These are phyloP conservation scores for Neoarthrinium moseri DNA, from an alignment of 2,329 filamentous ascomycete species.

Conservation along the genomic window DNA sequence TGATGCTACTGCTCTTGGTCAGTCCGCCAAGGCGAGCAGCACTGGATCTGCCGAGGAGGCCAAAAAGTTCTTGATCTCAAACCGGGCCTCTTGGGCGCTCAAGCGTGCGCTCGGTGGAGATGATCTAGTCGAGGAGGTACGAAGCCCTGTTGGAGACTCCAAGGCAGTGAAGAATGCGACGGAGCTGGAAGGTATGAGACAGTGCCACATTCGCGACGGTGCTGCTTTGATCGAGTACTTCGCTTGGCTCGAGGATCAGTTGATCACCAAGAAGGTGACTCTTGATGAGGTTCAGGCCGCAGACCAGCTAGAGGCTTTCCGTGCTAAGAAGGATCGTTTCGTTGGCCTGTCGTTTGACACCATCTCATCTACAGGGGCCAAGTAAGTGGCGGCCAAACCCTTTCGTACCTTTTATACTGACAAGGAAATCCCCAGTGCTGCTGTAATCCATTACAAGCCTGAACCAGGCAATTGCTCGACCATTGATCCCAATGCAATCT, in stretches of 20 bases:
- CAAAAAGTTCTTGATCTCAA: conserved; percentile 82
- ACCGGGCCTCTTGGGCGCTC: conserved; percentile 88
- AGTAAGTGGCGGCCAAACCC: conserved; percentile 22
- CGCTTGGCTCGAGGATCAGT: conserved; percentile 91
- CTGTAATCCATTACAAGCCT: conserved; percentile 93
- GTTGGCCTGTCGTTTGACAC: conserved; percentile 92
- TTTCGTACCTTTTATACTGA: conserved; percentile 14
- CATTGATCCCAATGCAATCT: conserved; percentile 83
- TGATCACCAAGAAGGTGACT: conserved; percentile 68
- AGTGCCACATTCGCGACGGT: conserved; percentile 91
- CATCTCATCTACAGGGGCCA: conserved; percentile 88
- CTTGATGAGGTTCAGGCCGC: conserved; percentile 91
- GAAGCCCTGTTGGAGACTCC: conserved; percentile 84
- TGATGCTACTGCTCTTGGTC: conserved; percentile 67
- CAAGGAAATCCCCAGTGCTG: conserved; percentile 63
- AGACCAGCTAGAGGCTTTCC: conserved; percentile 80
- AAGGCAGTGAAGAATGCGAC: conserved; percentile 93
- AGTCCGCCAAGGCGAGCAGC: conserved; percentile 31
- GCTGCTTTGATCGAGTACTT: conserved; percentile 90
- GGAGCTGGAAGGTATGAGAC: conserved; percentile 88
- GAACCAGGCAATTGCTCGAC: conserved; percentile 77
- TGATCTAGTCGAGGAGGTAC: conserved; percentile 77
- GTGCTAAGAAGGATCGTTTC: conserved; percentile 69
- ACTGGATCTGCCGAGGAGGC: conserved; percentile 28
- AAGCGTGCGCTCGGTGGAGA: conserved; percentile 84